Evolutionary conservation across 1,284 basidiomycete genomes (phyloP), one percentile per base, ranked within the genome.

Genomic region (Clitocybe nebularis): DNA sequence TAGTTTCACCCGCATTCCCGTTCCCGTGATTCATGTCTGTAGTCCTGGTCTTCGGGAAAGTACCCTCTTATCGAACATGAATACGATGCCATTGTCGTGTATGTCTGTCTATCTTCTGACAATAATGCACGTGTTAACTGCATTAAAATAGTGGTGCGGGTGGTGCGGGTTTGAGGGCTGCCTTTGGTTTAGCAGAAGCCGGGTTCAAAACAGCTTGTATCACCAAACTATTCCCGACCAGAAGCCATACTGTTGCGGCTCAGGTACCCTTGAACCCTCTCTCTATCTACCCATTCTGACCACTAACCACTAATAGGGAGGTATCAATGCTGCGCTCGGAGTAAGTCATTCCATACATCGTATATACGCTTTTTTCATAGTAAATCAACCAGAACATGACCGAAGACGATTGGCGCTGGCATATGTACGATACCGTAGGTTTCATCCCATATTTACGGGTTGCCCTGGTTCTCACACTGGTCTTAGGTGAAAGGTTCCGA

Each of bases 321-420:
- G 96, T 68, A 95, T 99, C 68, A 99, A 99, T 71, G 95, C 96
- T 58, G 96, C 96, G 34, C 80, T 99, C 44, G 96, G 95, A 49
- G 88, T 90, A 65, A 59, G 84, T 72, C n/a, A 8, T 24, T 26
- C 29, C 41, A 28, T 6, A 32, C 19, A 29, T 26, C 36, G 34
- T 44, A 16, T 5, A 24, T 39, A 34, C 45, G 42, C 17, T 22
- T 22, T 23, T 33, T 14, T 47, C 36, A 36, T 39, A 49, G 37
- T 41, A 48, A 20, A 48, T n/a, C 41, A 33, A 36, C n/a, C 59
- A 89, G 85, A 99, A 99, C 75, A 95, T 96, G 91, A 95, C 93
- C 9, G 93, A 97, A 69, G 93, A 97, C 62, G 93, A 97, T 66
- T 98, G 94, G 95, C 75, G 96, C 68, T 99, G 96, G 96, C 95